Base-by-base conservation (phyloP, 495 filamentous ascomycete genomes). In the Amniculicola lignicola region DNA sequence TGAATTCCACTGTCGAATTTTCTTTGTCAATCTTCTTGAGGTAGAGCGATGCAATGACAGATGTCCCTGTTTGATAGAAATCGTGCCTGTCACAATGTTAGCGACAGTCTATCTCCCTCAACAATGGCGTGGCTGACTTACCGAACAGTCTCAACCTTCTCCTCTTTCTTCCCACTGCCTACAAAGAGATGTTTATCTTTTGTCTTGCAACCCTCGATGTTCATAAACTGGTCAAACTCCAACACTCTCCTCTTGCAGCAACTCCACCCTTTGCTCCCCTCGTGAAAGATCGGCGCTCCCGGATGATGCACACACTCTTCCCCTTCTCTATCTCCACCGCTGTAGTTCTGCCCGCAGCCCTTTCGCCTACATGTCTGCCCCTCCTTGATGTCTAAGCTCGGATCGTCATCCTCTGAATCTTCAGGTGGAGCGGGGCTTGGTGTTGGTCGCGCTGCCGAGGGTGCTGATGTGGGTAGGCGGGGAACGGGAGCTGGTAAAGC, bases 151-250 rank as follows among this genome's bases (percentile, higher is more conserved):
- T 88, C 81, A 35, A 86, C 57, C 27, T 76, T 54, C 69, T 86
- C 82, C 59, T 82, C 82, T 67, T 83, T 78, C 67, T 86, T 87
- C 15, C 81, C 82, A 58, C 82, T 88, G 0, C 91, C 94, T 28
- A 96, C 77, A 69, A 96, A 97, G 52, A 95, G 67, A 74, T 98
- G 93, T 56, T 77, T 77, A 43, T 78, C 75, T 69, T 90, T 92
- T 24, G 86, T 86, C 65, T 82, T 82, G 72, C 93, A 98, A 1
- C 93, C 93, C 46, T 87, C 81, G 42, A 98, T 90, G 71, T 86
- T 90, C 84, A 98, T 82, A 70, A 98, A 98, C 72, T 97, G 85
- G 69, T 98, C 93, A 65, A 98, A 98, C 67, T 98, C 93, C 21
- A 98, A 76, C 43, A 98, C 93, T 16, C 89, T 81, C 62, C 87